Evolutionary conservation across 257 asterid species (phyloP).

Genomic region (Plectranthus barbatus): DNA sequence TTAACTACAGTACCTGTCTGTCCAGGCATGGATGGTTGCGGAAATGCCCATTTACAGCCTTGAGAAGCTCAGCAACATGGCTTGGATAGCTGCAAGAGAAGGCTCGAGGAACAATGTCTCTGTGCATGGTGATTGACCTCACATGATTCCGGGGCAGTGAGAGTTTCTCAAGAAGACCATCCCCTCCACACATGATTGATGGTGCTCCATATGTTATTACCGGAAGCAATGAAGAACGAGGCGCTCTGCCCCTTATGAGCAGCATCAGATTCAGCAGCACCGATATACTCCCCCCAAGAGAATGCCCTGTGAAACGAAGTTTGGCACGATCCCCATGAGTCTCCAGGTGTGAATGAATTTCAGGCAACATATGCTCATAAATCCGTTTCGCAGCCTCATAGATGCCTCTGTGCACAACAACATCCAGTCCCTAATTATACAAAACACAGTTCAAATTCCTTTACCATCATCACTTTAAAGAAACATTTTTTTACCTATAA

Average conservation of each 20-base stretch:
- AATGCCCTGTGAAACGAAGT: conserved; percentile 84
- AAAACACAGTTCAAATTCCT: neutral
- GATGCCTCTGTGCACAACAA: conserved; percentile 87
- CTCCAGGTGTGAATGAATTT: conserved; percentile 50
- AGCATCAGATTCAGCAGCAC: conserved; percentile 77
- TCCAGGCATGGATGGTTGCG: conserved; percentile 75
- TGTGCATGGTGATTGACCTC: conserved; percentile 71
- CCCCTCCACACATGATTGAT: conserved; percentile 93
- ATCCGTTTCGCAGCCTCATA: conserved; percentile 98
- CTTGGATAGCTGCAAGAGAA: conserved; percentile 83
- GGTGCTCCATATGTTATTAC: conserved; percentile 86
- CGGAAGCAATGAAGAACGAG: conserved; percentile 66
- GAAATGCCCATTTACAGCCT: conserved; percentile 75
- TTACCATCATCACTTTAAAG: neutral
- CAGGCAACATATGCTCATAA: conserved; percentile 79
- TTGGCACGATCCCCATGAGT: conserved; percentile 46
- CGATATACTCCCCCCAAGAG: conserved; percentile 94
- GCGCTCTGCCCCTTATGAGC: conserved; percentile 65
- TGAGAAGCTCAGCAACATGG: conserved; percentile 82
- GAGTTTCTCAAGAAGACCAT: conserved; percentile 47
- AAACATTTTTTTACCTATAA: too few relatives aligned
- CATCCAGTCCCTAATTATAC: conserved; percentile 58
- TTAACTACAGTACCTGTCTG: conserved; percentile 57
- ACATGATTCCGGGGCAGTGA: conserved; percentile 67
- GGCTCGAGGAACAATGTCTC: conserved; percentile 95